These are phyloP conservation scores for Aspergillus tamarii DNA, from an alignment of 2,329 filamentous ascomycete genomes.

Conservation along the genomic window DNA sequence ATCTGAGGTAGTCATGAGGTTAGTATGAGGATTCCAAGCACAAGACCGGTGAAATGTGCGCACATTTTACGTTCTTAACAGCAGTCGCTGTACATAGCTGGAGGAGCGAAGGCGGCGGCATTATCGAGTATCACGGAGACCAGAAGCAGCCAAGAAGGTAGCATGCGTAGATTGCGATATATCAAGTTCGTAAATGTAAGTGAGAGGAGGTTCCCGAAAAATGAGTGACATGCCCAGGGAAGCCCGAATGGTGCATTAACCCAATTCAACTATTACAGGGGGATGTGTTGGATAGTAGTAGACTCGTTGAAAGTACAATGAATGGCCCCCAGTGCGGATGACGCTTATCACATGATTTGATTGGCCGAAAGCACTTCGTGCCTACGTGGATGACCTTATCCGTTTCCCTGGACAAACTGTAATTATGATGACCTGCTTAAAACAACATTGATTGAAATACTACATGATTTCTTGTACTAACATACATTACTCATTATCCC, in stretches of 20 bases:
- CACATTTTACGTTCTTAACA: slow-evolving; percentile 43
- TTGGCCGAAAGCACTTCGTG: slow-evolving; percentile 1
- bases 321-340: slow-evolving; percentile 13
- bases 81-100: slow-evolving; percentile 41
- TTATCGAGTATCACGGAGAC: slow-evolving; percentile 22
- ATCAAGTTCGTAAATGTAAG: slow-evolving; percentile 1
- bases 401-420: neutral
- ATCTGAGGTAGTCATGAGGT: slow-evolving; percentile 34
- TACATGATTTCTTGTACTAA: neutral
- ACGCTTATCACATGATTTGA: slow-evolving; percentile 27
- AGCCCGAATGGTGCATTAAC: slow-evolving; percentile 4
- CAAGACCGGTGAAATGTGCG: slow-evolving; percentile 13
- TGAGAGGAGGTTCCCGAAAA: neutral
- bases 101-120: slow-evolving; percentile 40
- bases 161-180: slow-evolving; percentile 18
- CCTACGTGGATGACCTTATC: neutral
- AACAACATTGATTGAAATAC: neutral
- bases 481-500: neutral
- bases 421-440: neutral
- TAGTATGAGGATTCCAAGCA: neutral
- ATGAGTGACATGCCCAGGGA: slow-evolving; percentile 8
- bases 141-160: slow-evolving; percentile 24
- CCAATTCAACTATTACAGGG: neutral
- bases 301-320: neutral
- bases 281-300: neutral